Conservation (phyloP, 768 basidiomycete species). For the Suillus fuscotomentosus region DNA sequence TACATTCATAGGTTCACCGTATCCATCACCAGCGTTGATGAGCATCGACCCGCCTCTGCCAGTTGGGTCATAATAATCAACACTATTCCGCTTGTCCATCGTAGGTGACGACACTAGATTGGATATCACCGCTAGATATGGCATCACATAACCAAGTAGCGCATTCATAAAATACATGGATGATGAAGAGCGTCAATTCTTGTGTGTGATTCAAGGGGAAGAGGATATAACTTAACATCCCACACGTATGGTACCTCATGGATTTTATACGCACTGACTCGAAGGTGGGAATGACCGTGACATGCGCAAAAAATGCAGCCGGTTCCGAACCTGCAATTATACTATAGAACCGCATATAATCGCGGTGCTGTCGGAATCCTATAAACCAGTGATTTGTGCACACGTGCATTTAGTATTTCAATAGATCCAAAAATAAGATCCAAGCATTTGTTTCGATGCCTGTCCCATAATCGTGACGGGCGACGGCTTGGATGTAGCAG, state of each 20-base stretch:
- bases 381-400: no score
- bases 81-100: neutral
- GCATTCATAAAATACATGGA: neutral
- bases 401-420: neutral
- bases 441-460: neutral
- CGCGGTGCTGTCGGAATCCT: neutral
- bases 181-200: neutral
- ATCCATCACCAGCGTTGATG: constrained; percentile 33
- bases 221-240: neutral
- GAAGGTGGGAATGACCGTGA: neutral
- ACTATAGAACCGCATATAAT: no score
- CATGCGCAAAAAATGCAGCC: neutral
- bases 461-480: neutral
- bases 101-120: no score
- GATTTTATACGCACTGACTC: neutral
- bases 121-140: neutral
- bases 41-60: constrained; percentile 43
- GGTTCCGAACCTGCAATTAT: neutral
- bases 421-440: neutral
- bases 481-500: neutral
- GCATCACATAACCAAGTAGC: neutral
- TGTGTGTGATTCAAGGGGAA: no score
- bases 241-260: no score
- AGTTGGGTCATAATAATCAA: constrained; percentile 36
- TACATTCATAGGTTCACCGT: constrained; percentile 48